Conservation (phyloP, 306 rosid genomes). For the Cucumis hystrix region DNA sequence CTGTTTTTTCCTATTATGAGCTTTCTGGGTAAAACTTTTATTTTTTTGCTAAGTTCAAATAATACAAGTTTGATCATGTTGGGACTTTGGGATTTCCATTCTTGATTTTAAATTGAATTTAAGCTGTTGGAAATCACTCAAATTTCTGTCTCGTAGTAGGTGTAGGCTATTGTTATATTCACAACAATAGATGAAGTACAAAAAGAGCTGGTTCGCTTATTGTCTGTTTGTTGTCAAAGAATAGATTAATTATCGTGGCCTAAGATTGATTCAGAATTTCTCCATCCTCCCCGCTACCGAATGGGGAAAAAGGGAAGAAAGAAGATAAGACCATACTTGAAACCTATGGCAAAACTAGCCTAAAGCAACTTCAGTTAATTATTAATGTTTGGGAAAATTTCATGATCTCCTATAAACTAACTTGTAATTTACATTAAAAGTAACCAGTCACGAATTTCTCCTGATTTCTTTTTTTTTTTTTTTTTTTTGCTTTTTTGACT, state of each 20-base stretch:
- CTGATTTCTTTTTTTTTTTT: not conserved
- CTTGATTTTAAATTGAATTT: not conserved
- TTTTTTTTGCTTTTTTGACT: not conserved
- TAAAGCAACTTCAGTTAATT: not conserved
- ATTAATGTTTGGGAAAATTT: not conserved
- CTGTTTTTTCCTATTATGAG: not conserved
- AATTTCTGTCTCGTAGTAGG: not conserved
- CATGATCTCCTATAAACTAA: not conserved
- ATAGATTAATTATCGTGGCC: not conserved
- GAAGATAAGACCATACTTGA: not conserved
- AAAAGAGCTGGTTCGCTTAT: not conserved
- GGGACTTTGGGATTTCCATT: not conserved
- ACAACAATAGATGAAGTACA: not conserved
- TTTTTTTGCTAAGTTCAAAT: not conserved
- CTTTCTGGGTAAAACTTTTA: not conserved
- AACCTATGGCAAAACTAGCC: not conserved
- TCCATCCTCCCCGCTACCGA: not conserved
- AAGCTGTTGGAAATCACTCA: not conserved
- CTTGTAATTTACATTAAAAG: not conserved
- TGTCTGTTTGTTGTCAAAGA: not conserved
- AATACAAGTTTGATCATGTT: not conserved
- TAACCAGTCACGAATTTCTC: not conserved
- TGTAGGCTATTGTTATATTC: not conserved
- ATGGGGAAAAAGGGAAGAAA: not conserved
- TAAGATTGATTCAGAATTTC: not conserved